These are phyloP conservation scores for carrot (Daucus carota) DNA, from an alignment of 129 eudicot species.

Conservation along the genomic window DNA sequence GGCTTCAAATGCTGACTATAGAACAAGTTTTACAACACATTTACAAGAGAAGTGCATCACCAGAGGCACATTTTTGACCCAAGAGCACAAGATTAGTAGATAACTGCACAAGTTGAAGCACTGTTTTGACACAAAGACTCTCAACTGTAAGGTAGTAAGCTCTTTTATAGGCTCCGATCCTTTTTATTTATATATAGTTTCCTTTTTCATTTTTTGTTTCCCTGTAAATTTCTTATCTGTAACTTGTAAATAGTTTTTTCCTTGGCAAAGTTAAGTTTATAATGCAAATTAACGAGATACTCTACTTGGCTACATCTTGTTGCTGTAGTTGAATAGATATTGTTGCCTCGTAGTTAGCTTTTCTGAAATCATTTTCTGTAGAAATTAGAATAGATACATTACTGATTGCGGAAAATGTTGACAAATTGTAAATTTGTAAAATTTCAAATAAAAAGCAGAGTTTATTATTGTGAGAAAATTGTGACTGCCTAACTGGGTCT, in stretches of 20 bases:
- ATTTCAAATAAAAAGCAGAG: too few species aligned
- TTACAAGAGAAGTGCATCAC: neutral
- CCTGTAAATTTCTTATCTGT: neutral
- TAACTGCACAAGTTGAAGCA: neutral
- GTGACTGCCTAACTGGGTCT: too few species aligned
- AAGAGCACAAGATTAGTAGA: neutral
- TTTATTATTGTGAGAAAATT: too few species aligned
- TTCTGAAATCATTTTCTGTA: too few species aligned
- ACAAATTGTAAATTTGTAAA: neutral
- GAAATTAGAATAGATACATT: neutral
- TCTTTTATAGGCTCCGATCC: neutral
- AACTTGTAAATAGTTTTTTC: neutral
- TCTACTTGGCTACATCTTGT: neutral
- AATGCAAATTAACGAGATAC: neutral
- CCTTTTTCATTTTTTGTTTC: neutral
- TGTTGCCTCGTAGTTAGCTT: too few species aligned
- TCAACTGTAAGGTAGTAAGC: neutral
- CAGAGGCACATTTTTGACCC: neutral
- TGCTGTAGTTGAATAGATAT: neutral
- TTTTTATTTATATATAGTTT: too few species aligned
- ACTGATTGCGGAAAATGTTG: neutral
- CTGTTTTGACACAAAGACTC: neutral
- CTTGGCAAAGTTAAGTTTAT: neutral
- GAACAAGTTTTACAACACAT: neutral
- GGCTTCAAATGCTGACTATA: constrained; percentile 3